Evolutionary conservation across 2,329 filamentous ascomycete genomes (phyloP), one percentile per base, ranked within the genome.

Genomic region (Phaeomoniella chlamydospora): DNA sequence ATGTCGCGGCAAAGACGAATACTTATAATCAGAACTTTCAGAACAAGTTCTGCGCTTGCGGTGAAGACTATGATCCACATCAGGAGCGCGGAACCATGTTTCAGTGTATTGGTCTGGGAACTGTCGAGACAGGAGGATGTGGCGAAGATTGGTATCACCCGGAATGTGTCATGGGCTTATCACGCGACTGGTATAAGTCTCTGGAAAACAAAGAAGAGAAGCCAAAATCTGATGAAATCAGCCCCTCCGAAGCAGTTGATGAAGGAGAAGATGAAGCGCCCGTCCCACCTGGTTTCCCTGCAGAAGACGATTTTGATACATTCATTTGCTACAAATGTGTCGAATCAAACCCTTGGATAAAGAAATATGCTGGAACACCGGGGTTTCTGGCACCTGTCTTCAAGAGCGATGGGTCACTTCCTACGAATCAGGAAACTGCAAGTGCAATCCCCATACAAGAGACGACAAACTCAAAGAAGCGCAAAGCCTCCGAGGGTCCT

Each of bases 111-210:
- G 88, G 88, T 0, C 64, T 96, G 1, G 86, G 85, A 1, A 80
- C 75, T 0, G 68, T 72, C 10, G 80, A 88, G 45, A 77, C 79
- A 1, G 87, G 87, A 12, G 88, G 87, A 3, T 96, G 88, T 57
- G 88, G 88, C 10, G 88, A 96, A 60, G 88, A 96, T 52, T 96
- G 88, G 88, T 96, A 85, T 70, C 88, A 96, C 60, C 85, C 88
- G 0, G 86, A 90, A 42, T 96, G 88, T 52, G 63, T 96, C 5
- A 74, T 94, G 34, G 87, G 87, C 4, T 61, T 92, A 46, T 76
- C 79, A 1, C 72, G 84, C 9, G 70, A 75, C 40, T 87, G 81
- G 75, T 75, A 67, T 43, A 75, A 79, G 50, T 67, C 55, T 32
- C 48, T 43, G 12, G 45, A 48, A 61, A 49, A 63, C 57, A 56